phyloP scores from a whole-genome alignment of 2,329 filamentous ascomycete genomes.

The Pestalotiopsis fici region DNA sequence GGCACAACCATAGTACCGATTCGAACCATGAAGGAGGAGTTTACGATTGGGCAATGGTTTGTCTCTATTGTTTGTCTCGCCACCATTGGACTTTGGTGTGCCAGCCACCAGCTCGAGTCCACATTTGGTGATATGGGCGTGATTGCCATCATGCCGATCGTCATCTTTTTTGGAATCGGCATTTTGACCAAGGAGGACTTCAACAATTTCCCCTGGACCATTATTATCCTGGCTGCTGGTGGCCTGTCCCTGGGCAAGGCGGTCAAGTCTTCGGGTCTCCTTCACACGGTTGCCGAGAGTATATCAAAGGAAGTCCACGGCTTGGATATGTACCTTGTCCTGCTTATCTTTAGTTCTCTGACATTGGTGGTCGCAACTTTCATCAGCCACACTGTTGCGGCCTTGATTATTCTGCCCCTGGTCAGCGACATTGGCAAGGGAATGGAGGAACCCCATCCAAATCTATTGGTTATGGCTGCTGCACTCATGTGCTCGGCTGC shows the following conservation, averaged over 20 bases:
- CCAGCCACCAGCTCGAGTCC: constrained; percentile 82
- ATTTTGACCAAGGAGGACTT: constrained; percentile 98
- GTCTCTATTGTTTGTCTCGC: constrained; percentile 79
- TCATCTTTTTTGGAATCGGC: constrained; percentile 94
- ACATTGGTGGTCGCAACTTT: constrained; percentile 95
- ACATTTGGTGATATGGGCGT: constrained; percentile 98
- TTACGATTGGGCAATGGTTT: constrained; percentile 90
- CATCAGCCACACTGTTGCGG: constrained; percentile 96
- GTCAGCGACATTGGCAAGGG: constrained; percentile 81
- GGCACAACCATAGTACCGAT: constrained; percentile 92
- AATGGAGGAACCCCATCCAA: constrained; percentile 91
- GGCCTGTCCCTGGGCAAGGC: constrained; percentile 91
- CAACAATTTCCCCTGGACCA: constrained; percentile 99
- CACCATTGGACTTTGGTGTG: constrained; percentile 92
- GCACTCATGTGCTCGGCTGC: constrained; percentile 97
- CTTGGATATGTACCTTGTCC: constrained; percentile 81
- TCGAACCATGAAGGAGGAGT: constrained; percentile 83
- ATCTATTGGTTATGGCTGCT: constrained; percentile 90
- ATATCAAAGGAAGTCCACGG: constrained; percentile 76
- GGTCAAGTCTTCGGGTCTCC: constrained; percentile 87
- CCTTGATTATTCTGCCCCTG: constrained; percentile 89
- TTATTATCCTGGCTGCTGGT: constrained; percentile 95
- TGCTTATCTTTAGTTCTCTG: constrained; percentile 81
- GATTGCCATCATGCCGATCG: constrained; percentile 92
- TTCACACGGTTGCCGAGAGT: constrained; percentile 80